These are phyloP conservation scores for Potentilla sterilis DNA, from an alignment of 306 rosid species.

Conservation along the genomic window DNA sequence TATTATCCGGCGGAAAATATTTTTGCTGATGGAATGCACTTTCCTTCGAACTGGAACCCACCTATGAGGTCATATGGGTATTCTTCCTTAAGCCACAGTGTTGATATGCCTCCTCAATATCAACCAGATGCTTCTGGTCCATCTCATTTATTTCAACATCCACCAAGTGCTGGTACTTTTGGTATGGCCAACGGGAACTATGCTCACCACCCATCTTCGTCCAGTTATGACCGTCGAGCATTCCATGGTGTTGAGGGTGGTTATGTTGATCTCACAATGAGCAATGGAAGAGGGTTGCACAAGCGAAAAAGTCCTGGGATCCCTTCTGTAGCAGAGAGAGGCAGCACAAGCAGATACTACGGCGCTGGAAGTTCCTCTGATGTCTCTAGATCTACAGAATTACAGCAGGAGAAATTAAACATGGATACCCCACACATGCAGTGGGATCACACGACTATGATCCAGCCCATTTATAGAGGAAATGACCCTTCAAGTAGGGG, in stretches of 20 bases:
- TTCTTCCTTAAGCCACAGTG: conserved; percentile 50
- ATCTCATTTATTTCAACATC: conserved; percentile 56
- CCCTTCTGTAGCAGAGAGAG: conserved; percentile 67
- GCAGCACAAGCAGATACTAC: conserved; percentile 63
- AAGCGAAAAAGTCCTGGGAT: conserved; percentile 85
- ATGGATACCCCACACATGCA: conserved; percentile 62
- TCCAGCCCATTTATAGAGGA: conserved; percentile 57
- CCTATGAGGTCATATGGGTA: conserved; percentile 56
- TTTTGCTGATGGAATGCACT: conserved; percentile 47
- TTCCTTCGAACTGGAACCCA: conserved; percentile 60
- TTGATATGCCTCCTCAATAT: conserved; percentile 54
- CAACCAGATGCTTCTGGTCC: conserved; percentile 61
- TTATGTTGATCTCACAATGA: conserved; percentile 67
- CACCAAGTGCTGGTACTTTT: conserved; percentile 53
- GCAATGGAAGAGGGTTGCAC: conserved; percentile 69
- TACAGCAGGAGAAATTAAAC: conserved; percentile 57
- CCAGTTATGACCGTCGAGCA: conserved; percentile 59
- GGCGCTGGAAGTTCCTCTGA: conserved; percentile 67
- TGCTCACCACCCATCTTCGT: conserved; percentile 54
- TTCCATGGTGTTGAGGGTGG: conserved; percentile 60
- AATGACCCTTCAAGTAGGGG: conserved; percentile 61
- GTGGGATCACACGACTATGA: conserved; percentile 63
- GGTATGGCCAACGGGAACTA: conserved; percentile 44
- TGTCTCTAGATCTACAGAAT: conserved; percentile 54
- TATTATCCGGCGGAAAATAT: conserved; percentile 62